phyloP scores from a whole-genome alignment of 805 yeast genomes.

The Tetrapisispora arboricola region DNA sequence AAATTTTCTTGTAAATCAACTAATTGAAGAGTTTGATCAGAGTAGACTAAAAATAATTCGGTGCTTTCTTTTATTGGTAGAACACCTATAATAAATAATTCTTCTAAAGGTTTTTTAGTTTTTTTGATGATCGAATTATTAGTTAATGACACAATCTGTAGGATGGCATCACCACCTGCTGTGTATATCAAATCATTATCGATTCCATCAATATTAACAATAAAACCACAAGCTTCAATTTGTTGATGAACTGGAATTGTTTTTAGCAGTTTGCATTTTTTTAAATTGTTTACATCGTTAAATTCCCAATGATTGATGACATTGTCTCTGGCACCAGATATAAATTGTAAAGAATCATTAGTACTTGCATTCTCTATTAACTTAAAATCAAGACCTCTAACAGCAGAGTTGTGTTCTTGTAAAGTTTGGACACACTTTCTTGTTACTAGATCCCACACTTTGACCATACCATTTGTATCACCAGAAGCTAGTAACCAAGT shows the following conservation, averaged over 20 bases:
- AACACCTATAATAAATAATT: slow-evolving; percentile 57
- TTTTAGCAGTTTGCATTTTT: slow-evolving; percentile 43
- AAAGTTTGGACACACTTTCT: slow-evolving; percentile 56
- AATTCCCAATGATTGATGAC: slow-evolving; percentile 43
- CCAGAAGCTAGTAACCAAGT: slow-evolving; percentile 77
- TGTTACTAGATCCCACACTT: slow-evolving; percentile 57
- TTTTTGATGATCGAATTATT: slow-evolving; percentile 36
- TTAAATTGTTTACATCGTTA: slow-evolving; percentile 31
- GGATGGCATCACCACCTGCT: slow-evolving; percentile 69
- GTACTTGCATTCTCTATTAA: slow-evolving; percentile 8
- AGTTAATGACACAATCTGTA: slow-evolving; percentile 52
- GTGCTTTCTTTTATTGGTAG: slow-evolving; percentile 29
- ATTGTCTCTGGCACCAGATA: slow-evolving; percentile 87
- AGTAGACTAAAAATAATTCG: slow-evolving; percentile 44
- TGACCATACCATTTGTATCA: slow-evolving; percentile 44
- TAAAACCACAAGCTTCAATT: slow-evolving; percentile 60
- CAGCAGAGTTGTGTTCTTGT: slow-evolving; percentile 73
- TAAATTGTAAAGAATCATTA: slow-evolving; percentile 39
- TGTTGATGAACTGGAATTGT: slow-evolving; percentile 68
- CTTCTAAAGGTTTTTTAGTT: slow-evolving; percentile 52
- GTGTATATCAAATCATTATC: slow-evolving; percentile 39
- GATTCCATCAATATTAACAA: slow-evolving; percentile 20
- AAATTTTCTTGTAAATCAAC: slow-evolving; percentile 31
- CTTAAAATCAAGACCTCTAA: slow-evolving; percentile 69
- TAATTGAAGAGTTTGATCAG: slow-evolving; percentile 75